Evolutionary conservation across 805 yeast genomes (phyloP).

Genomic region (Ogataea ramenticola): DNA sequence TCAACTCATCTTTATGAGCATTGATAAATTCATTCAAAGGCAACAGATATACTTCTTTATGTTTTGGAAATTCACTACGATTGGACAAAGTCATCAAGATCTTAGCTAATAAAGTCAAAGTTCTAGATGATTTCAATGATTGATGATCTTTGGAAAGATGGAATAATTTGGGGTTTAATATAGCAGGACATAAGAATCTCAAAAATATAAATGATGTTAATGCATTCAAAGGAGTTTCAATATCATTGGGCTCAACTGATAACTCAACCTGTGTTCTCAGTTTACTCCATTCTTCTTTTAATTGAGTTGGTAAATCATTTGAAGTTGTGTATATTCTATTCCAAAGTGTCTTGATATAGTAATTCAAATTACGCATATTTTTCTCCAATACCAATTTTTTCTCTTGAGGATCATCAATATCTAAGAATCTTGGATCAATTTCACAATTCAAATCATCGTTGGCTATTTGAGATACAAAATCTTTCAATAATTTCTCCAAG

Average conservation of each 20-base stretch:
- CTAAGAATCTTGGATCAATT: conserved; percentile 60
- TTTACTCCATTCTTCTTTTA: conserved; percentile 55
- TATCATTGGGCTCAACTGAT: conserved; percentile 48
- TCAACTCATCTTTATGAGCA: conserved; percentile 47
- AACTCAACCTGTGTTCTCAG: conserved; percentile 60
- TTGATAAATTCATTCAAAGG: conserved; percentile 63
- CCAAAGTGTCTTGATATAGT: conserved; percentile 60
- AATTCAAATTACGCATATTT: conserved; percentile 42
- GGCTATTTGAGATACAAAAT: conserved; percentile 47
- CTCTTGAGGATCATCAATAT: conserved; percentile 26
- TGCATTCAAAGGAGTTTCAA: conserved; percentile 53
- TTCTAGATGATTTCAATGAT: conserved; percentile 63
- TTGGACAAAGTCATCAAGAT: conserved; percentile 73
- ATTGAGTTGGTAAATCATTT: conserved; percentile 64
- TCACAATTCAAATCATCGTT: conserved; percentile 57
- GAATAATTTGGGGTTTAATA: conserved; percentile 82
- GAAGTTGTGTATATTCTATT: conserved; percentile 52
- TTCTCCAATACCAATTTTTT: conserved; percentile 34
- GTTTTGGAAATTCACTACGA: conserved; percentile 60
- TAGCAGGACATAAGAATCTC: conserved; percentile 84
- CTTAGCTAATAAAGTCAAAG: conserved; percentile 77
- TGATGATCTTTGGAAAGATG: conserved; percentile 66
- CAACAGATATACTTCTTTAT: conserved; percentile 77
- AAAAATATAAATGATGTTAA: conserved; percentile 78
- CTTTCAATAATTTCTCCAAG: conserved; percentile 63